These are phyloP conservation scores for Fusarium sp. DNA, from an alignment of 2,329 filamentous ascomycete species.

Conservation along the genomic window DNA sequence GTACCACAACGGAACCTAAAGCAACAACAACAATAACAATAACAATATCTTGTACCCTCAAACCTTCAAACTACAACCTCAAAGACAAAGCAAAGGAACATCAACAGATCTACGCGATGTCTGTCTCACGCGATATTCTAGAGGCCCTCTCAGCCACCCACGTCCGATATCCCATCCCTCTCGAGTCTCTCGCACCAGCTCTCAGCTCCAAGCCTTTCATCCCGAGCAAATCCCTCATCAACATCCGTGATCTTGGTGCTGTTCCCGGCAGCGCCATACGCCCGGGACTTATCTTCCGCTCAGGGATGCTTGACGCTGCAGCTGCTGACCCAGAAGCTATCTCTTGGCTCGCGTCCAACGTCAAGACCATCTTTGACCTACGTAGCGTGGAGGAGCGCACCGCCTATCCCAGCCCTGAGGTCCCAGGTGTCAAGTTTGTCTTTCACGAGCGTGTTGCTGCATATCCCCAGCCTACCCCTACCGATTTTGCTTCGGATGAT, in stretches of 20 bases:
- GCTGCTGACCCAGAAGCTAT: conserved; percentile 48
- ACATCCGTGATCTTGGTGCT: conserved; percentile 64
- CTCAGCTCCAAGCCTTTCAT: conserved; percentile 62
- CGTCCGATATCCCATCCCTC: conserved; percentile 55
- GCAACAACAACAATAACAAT: background rate
- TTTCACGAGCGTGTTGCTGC: conserved; percentile 56
- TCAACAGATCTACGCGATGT: conserved; percentile 24
- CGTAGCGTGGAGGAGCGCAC: conserved; percentile 60
- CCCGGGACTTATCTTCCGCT: conserved; percentile 60
- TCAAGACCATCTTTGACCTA: conserved; percentile 65
- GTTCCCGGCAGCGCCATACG: conserved; percentile 58
- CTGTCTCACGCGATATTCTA: conserved; percentile 45
- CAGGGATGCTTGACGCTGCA: conserved; percentile 57
- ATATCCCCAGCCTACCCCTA: conserved; percentile 55
- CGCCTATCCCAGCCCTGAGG: conserved; percentile 57
- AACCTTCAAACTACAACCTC: background rate
- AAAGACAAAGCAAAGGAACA: background rate
- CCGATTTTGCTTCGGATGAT: conserved; percentile 58
- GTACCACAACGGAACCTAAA: background rate
- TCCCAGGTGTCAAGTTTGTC: conserved; percentile 60
- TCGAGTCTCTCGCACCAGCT: conserved; percentile 52
- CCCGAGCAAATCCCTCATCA: conserved; percentile 61
- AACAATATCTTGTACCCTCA: background rate
- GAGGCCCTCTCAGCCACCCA: conserved; percentile 59
- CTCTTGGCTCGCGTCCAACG: conserved; percentile 53